Conservation (phyloP, 371 early-diverging fungal species). For the Modicella reniformis region DNA sequence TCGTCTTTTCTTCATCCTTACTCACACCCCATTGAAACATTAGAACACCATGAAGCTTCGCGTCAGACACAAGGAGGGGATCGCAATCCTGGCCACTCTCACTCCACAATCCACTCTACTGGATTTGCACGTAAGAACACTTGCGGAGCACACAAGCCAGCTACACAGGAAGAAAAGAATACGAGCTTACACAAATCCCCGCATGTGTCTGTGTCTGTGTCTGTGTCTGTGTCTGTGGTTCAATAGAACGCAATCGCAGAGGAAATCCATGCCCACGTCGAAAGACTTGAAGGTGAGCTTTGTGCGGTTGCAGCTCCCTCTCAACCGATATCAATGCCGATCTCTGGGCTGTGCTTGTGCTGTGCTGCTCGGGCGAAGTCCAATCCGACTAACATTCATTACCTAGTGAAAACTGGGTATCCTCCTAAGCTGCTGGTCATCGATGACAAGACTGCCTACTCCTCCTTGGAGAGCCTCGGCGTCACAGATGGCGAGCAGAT, state of each 20-base stretch:
- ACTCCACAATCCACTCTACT: slow-evolving; percentile 44
- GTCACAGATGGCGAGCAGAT: slow-evolving; percentile 52
- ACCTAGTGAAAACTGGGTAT: slow-evolving; percentile 42
- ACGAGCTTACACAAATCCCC: not conserved
- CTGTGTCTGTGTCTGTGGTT: not conserved
- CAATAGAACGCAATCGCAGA: slow-evolving; percentile 31
- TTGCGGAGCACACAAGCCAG: not conserved
- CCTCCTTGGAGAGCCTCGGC: slow-evolving; percentile 28
- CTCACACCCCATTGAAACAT: slow-evolving; percentile 31
- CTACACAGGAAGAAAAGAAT: not conserved
- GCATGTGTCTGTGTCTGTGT: too few relatives aligned
- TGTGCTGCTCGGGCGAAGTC: not conserved
- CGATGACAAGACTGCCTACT: slow-evolving; percentile 16
- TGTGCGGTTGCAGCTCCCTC: not conserved
- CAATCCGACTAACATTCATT: not conserved
- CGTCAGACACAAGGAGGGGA: slow-evolving; percentile 59
- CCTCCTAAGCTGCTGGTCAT: slow-evolving; percentile 40
- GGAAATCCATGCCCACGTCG: slow-evolving; percentile 23
- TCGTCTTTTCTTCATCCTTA: not conserved
- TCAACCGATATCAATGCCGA: not conserved
- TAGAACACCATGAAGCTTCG: slow-evolving; percentile 59
- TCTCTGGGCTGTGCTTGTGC: not conserved
- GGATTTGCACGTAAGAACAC: slow-evolving; percentile 37
- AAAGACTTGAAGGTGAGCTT: slow-evolving; percentile 26
- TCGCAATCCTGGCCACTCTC: slow-evolving; percentile 49